Conservation (phyloP, 2,329 filamentous ascomycete species). For the Whalleya microplaca region DNA sequence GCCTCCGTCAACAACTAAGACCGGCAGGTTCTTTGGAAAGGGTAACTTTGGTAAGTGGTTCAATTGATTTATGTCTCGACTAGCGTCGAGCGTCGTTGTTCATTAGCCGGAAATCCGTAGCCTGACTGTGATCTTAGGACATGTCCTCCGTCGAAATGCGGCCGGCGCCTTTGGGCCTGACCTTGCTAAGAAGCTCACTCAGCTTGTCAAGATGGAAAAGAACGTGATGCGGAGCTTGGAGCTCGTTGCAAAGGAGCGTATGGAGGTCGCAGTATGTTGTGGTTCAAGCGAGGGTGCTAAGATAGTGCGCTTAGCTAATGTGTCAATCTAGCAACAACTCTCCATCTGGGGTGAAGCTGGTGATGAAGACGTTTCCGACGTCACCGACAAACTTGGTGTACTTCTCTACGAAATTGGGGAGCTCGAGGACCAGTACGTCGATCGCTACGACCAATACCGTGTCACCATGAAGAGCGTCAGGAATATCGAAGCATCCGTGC, state of each 20-base stretch:
- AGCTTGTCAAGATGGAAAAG: constrained; percentile 99
- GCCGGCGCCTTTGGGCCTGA: constrained; percentile 82
- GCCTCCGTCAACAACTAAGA: constrained; percentile 88
- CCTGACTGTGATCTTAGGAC: constrained; percentile 46
- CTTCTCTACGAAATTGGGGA: constrained; percentile 98
- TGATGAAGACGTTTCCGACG: constrained; percentile 97
- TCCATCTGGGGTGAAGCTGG: constrained; percentile 95
- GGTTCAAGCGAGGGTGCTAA: background rate
- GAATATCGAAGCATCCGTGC: constrained; percentile 98
- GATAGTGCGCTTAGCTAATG: constrained; percentile 10
- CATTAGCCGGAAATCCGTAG: constrained; percentile 28
- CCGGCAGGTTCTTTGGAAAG: constrained; percentile 84
- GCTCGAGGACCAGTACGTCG: constrained; percentile 96
- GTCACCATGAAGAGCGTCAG: constrained; percentile 99
- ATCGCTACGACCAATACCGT: constrained; percentile 98
- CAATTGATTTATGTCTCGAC: background rate
- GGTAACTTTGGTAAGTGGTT: constrained; percentile 75
- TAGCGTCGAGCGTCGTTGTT: too few species aligned
- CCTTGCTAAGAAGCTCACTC: constrained; percentile 94
- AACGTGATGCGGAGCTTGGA: constrained; percentile 99
- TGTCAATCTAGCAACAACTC: constrained; percentile 79
- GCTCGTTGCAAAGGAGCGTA: constrained; percentile 89
- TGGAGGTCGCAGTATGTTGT: constrained; percentile 90
- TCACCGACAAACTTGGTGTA: constrained; percentile 98
- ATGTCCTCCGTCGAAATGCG: constrained; percentile 72